These are phyloP conservation scores for Turritis glabra DNA, from an alignment of 345 rosid genomes.

Conservation along the genomic window DNA sequence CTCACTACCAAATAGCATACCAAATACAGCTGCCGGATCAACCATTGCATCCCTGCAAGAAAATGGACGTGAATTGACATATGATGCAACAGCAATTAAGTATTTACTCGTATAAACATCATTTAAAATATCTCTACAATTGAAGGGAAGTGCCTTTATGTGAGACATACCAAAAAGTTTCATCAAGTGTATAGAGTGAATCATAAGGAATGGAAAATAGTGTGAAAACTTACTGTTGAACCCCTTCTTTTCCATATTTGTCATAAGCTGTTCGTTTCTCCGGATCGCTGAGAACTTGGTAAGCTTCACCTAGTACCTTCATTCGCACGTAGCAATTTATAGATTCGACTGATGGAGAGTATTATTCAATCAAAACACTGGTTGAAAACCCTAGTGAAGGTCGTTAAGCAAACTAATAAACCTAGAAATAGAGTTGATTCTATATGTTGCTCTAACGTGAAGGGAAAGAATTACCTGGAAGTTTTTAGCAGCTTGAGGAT, in stretches of 20 bases:
- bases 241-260: conserved; percentile 80
- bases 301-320: conserved; percentile 90
- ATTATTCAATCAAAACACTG: conserved; percentile 14
- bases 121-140: neutral
- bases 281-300: conserved; percentile 89
- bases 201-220: neutral
- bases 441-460: neutral
- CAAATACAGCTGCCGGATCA: conserved; percentile 90
- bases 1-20: conserved; percentile 93
- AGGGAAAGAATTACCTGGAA: conserved; percentile 60
- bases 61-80: neutral
- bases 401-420: conserved; percentile 6
- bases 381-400: neutral
- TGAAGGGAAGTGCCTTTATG: neutral
- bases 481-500: conserved; percentile 85
- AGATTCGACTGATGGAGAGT: conserved; percentile 10
- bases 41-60: conserved; percentile 73
- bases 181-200: neutral
- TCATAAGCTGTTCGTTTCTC: conserved; percentile 85
- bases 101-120: neutral
- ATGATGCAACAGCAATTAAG: neutral
- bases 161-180: neutral
- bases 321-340: conserved; percentile 22
- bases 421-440: neutral
- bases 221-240: conserved; percentile 62